Conservation (phyloP, 1,284 basidiomycete species). For the Microbotryum saponariae region DNA sequence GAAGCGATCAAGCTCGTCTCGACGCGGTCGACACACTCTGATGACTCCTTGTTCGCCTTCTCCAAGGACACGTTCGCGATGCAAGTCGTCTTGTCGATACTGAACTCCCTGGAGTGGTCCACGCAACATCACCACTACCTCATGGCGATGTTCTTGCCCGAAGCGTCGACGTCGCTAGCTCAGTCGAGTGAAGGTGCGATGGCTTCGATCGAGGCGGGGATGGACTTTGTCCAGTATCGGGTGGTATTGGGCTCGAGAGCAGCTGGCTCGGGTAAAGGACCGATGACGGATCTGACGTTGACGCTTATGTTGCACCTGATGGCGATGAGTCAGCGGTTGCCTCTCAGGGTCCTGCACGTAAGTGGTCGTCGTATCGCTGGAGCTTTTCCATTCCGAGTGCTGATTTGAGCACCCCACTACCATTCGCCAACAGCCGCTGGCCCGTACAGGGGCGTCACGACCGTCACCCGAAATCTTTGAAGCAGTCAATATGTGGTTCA, state of each 20-base stretch:
- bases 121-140: conserved; percentile 13
- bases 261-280: no score
- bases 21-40: background rate
- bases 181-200: conserved; percentile 4
- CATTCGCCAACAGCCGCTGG: conserved; percentile 15
- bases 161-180: background rate
- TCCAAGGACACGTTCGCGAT: conserved; percentile 26
- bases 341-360: conserved; percentile 22
- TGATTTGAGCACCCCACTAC: background rate
- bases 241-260: no score
- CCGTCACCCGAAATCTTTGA: background rate
- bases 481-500: conserved; percentile 16
- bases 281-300: conserved; percentile 8
- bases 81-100: conserved; percentile 12
- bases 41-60: conserved; percentile 9
- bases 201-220: conserved; percentile 14
- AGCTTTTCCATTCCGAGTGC: no score
- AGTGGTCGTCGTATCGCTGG: background rate
- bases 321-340: conserved; percentile 14
- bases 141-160: conserved; percentile 13
- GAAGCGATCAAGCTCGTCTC: conserved; percentile 16
- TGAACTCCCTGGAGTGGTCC: conserved; percentile 21
- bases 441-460: conserved; percentile 7
- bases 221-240: conserved; percentile 25
- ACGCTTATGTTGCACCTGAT: conserved; percentile 26